phyloP scores from a whole-genome alignment of 495 filamentous ascomycete species.

The Hypoxylon fragiforme region DNA sequence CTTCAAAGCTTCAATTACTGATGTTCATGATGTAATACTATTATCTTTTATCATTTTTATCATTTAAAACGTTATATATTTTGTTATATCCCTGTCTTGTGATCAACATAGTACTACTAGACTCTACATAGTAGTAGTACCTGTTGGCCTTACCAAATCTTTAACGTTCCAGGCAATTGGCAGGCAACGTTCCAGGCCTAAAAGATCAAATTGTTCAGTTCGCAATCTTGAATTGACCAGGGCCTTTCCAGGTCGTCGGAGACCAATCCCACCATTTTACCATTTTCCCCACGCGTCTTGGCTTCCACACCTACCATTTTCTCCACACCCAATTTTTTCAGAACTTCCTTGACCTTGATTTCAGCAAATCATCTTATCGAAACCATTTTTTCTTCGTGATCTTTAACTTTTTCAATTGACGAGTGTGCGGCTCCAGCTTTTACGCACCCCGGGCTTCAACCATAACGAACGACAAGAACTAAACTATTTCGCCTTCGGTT shows the following conservation, averaged over 20 bases:
- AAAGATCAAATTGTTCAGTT: slow-evolving; percentile 14
- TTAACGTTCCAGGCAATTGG: no score
- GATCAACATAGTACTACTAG: neutral
- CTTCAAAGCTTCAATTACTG: no score
- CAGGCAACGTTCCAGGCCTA: no score
- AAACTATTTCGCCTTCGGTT: slow-evolving; percentile 1
- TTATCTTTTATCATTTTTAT: neutral
- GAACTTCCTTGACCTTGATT: slow-evolving; percentile 2
- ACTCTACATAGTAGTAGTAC: neutral
- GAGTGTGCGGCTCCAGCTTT: slow-evolving; percentile 16
- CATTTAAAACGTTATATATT: slow-evolving; percentile 1
- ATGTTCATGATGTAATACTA: no score
- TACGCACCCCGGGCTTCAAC: neutral
- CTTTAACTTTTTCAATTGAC: slow-evolving; percentile 1
- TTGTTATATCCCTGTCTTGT: slow-evolving; percentile 1
- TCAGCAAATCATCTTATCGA: slow-evolving; percentile 27
- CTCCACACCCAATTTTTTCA: slow-evolving; percentile 28
- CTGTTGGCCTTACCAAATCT: no score
- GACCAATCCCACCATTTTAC: slow-evolving; percentile 30
- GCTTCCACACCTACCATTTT: slow-evolving; percentile 33
- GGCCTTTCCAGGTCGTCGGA: slow-evolving; percentile 33
- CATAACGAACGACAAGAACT: neutral
- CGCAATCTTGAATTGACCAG: slow-evolving; percentile 23
- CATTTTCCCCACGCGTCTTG: slow-evolving; percentile 9
- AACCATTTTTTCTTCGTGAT: slow-evolving; percentile 3